A percentile compares a stretch with the other conserved stretches of the same genome.
Evolutionary conservation across 1,284 basidiomycete genomes (phyloP).

Genomic region (Rhizoctonia solani): DNA sequence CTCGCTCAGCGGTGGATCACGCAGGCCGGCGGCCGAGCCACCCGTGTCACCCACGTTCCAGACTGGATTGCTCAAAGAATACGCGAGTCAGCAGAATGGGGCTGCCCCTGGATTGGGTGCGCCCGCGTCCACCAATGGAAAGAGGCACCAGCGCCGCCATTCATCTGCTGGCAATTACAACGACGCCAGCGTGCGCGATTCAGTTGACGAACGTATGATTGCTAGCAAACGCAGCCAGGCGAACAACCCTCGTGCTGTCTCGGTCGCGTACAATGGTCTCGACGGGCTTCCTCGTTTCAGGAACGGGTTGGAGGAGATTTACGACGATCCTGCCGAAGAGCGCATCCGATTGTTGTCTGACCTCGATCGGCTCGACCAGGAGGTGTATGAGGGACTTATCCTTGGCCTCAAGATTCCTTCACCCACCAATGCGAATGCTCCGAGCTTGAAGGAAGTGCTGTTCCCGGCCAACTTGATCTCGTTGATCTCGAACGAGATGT

Average conservation of each 20-base stretch:
- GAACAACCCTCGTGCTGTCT: constrained; percentile 86
- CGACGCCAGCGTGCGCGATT: constrained; percentile 62
- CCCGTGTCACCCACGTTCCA: constrained; percentile 84
- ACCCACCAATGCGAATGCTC: constrained; percentile 88
- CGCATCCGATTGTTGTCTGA: constrained; percentile 95
- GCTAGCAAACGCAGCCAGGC: constrained; percentile 74
- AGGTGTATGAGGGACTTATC: constrained; percentile 90
- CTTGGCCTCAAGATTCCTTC: constrained; percentile 91
- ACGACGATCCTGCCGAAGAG: constrained; percentile 91
- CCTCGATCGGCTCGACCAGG: constrained; percentile 88
- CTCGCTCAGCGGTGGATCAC: constrained; percentile 71
- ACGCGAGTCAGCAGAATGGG: constrained; percentile 48
- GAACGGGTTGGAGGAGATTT: constrained; percentile 75
- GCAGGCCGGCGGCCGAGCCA: constrained; percentile 56
- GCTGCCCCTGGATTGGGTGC: constrained; percentile 43
- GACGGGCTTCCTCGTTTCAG: constrained; percentile 71
- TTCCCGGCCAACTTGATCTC: constrained; percentile 99
- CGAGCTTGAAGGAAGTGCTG: constrained; percentile 94
- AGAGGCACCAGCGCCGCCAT: constrained; percentile 77
- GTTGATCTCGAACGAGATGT: constrained; percentile 99
- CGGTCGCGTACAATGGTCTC: constrained; percentile 84
- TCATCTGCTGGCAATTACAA: constrained; percentile 82
- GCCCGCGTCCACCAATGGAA: constrained; percentile 43
- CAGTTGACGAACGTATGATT: constrained; percentile 79
- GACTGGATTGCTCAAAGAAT: constrained; percentile 54